Base-by-base conservation (phyloP, 306 rosid genomes). In the Lathyrus aphaca region DNA sequence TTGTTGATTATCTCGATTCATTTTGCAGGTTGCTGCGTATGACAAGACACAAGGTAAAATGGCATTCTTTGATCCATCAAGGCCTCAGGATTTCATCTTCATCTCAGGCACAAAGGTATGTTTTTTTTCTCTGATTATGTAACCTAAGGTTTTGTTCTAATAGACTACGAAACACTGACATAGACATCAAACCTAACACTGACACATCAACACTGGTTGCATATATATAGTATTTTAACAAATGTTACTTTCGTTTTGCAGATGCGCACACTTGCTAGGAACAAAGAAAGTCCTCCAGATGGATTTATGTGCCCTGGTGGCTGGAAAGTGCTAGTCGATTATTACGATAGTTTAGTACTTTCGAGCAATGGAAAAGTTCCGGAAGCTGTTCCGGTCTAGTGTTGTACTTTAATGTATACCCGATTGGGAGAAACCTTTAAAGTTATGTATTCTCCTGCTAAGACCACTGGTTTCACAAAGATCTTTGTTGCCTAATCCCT, bases 291-390 rank as follows among this genome's bases (percentile, higher is more conserved):
- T 73, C 99, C 99, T 45, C 99, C 99, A 0, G 96, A 89, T 62
- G 99, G 99, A 64, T 94, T 94, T 44, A 94, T 94, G 99, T 94
- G 97, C 86, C 97, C 97, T 8, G 90, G 95, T 61, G 99, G 99
- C 8, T 94, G 99, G 99, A 77, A 83, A 66, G 99, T 94, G 42
- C 81, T 94, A 64, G 99, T 94, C 1, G 97, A 94, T 0, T 94
- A 94, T 67, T 94, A 94, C n/a, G 97, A 87, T 68, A 91, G 99
- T 78, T 64, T 94, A 82, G 85, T 67, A 39, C 75, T 81, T 16
- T 79, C 82, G 0, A 74, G 58, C 82, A 79, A 60, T 2, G 88
- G 75, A 68, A 89, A 77, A 83, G 77, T 94, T 72, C 96, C 89
- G 0, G 86, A 87, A 84, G 79, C 95, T 64, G 96, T 91, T 74